Evolutionary conservation across 2,329 filamentous ascomycete genomes (phyloP).

Genomic region (Fusarium sp.): DNA sequence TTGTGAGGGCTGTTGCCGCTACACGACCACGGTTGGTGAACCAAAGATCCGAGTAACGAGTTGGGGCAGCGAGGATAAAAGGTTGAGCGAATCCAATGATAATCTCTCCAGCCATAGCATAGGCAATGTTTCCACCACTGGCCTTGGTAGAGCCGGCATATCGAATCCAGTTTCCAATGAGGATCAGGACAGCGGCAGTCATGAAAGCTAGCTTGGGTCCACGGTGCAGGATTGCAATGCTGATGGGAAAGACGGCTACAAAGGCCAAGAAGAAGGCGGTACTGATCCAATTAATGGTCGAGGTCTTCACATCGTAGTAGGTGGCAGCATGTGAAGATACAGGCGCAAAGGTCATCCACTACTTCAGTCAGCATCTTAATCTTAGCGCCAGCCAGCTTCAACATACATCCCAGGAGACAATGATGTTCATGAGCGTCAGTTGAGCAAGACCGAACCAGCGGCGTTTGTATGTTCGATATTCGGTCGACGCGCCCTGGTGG

Average conservation of each 20-base stretch:
- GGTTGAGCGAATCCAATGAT: constrained; percentile 90
- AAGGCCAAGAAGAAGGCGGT: constrained; percentile 91
- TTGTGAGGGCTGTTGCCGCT: constrained; percentile 86
- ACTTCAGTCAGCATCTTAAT: constrained; percentile 19
- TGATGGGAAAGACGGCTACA: constrained; percentile 75
- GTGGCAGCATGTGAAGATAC: constrained; percentile 78
- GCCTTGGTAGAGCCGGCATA: constrained; percentile 74
- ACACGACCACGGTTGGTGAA: constrained; percentile 88
- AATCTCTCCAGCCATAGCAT: constrained; percentile 92
- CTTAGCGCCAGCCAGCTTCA: background rate
- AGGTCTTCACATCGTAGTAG: constrained; percentile 82
- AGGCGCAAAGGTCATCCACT: constrained; percentile 93
- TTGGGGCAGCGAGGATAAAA: constrained; percentile 90
- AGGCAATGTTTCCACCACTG: constrained; percentile 73
- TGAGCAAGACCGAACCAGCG: constrained; percentile 90
- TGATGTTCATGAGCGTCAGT: constrained; percentile 87
- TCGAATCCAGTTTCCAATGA: constrained; percentile 91
- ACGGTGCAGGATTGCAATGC: constrained; percentile 81
- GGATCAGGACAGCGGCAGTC: constrained; percentile 75
- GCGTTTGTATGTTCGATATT: constrained; percentile 75
- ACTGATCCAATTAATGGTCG: constrained; percentile 91
- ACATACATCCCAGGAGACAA: constrained; percentile 96
- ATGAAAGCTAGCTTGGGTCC: constrained; percentile 85
- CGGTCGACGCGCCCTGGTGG: constrained; percentile 44
- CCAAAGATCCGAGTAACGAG: constrained; percentile 93